Base-by-base conservation (phyloP, 2,329 filamentous ascomycete genomes). In the Akanthomyces uredinophilus region DNA sequence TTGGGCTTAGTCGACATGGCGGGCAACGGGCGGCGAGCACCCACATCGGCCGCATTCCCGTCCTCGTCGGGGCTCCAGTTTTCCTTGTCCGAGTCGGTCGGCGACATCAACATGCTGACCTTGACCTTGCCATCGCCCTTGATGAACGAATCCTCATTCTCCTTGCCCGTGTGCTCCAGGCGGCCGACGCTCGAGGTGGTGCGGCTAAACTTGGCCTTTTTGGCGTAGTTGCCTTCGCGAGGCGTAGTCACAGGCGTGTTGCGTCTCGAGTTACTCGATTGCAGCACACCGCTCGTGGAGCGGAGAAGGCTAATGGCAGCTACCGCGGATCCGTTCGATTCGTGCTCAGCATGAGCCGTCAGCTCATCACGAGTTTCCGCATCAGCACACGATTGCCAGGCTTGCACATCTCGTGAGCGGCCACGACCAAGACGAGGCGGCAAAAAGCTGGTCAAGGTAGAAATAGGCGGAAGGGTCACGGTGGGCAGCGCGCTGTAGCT, bases 341-440 rank as follows among this genome's bases (percentile, higher is more conserved):
- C 91, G 67, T 91, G 87, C 75, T 94, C 89, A 11, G 90, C 90
- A 67, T 91, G 89, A n/a, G 85, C 84, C 24, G 88, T 92, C 61
- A 96, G 78, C 66, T 92, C 90, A 69, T 92, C 91, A 49, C 89
- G 87, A 57, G 84, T 78, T 66, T 95, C 90, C 8, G 88, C 87
- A 71, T 96, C 91, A 69, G 91, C 94, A 77, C 90, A 93, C 62
- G 92, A 92, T 70, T 96, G 91, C 94, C 94, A 97, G 7, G 89
- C 90, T 56, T 92, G 87, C 20, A 92, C 91, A 73, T 97, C 91
- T 60, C 91, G 87, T 62, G 93, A 96, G 62, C 94, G 85, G 60
- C 91, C 91, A 61, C 87, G 86, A 39, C 78, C 77, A 20, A 88
- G 77, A 41, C 80, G 79, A 22, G 83, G 84, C 29, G 83, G 81